A percentile compares a stretch with the other conserved stretches of the same genome.
Evolutionary conservation across 768 basidiomycete species (phyloP).

Genomic region (Chalciporus pseudorubinellus): DNA sequence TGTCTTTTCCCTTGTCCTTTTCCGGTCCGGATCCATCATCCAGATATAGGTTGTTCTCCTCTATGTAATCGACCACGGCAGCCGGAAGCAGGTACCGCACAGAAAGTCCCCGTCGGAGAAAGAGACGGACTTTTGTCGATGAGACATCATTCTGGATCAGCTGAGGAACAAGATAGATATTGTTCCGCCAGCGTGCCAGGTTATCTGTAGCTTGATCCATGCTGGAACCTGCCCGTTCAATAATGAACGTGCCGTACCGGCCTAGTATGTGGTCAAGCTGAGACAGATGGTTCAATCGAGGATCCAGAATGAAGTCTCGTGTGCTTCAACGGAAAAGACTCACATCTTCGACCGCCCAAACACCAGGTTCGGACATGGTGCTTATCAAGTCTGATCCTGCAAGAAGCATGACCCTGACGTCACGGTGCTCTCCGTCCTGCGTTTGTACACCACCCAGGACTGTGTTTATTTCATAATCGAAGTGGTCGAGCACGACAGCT

Average conservation of each 20-base stretch:
- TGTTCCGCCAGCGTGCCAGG: constrained; percentile 73
- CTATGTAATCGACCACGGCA: constrained; percentile 92
- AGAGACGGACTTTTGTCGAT: constrained; percentile 86
- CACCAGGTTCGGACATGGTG: constrained; percentile 97
- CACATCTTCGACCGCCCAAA: constrained; percentile 95
- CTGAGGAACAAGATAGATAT: constrained; percentile 90
- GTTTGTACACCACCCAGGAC: constrained; percentile 75
- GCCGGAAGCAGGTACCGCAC: constrained; percentile 89
- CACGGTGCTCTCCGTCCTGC: constrained; percentile 69
- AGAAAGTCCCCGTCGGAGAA: constrained; percentile 75
- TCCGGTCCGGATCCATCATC: constrained; percentile 48
- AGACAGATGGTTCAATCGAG: constrained; percentile 9
- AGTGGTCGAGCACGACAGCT: constrained; percentile 95
- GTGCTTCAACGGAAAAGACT: constrained; percentile 33
- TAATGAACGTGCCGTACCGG: constrained; percentile 89
- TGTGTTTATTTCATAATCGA: constrained; percentile 91
- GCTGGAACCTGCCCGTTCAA: constrained; percentile 92
- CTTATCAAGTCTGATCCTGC: constrained; percentile 98
- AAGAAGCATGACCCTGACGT: constrained; percentile 86
- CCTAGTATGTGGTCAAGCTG: constrained; percentile 97
- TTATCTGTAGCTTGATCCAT: constrained; percentile 80
- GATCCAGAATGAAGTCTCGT: constrained; percentile 8
- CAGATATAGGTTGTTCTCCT: constrained; percentile 72
- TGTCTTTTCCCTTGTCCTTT: constrained; percentile 40
- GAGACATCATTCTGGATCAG: constrained; percentile 97